Base-by-base conservation (phyloP, 129 eudicot species). In the Saposhnikovia divaricata region DNA sequence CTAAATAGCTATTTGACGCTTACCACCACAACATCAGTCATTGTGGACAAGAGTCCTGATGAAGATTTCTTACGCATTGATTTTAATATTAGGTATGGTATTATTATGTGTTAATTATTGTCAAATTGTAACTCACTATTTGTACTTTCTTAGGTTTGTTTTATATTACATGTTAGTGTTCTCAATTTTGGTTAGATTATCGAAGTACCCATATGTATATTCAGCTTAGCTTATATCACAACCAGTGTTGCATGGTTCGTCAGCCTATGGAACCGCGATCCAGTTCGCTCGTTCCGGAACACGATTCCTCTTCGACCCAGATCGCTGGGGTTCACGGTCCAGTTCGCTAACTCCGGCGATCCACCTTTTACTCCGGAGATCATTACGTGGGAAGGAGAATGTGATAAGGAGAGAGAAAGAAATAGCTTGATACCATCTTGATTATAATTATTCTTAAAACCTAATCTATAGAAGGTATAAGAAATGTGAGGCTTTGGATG, bases 41-140 rank as follows among this genome's bases (percentile, higher is more conserved):
- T 95, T 16, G 96, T 95, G 87, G 99, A 95, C 89, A 92, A 87
- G 81, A 92, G 99, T 84, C 83, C 95, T 81, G 97, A 95, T 75
- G 95, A 88, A 23, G 97, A 95, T 72, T 89, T 87, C 90, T 88
- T 95, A 80, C 92, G 94, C 69, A 89, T 95, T 77, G 94, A 90
- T 48, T 95, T 95, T 82, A 92, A 92, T 88, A 82, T 95, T 53
- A 95, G 99, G 99, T 92, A 89, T 47, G 82, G 34, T 46, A 31
- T 68, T 46, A 31, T 68, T 44, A 57, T 61, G 80, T 66, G 74
- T 40, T 47, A 23, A 48, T 53, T 21, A 5, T 75, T 44, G 39
- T 81, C 72, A 48, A 57, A 15, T 6, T 27, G 12, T 44, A 21
- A 45, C 31, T 13, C n/a, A 7, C 31, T 18, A 2, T 45, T 8